phyloP scores from a whole-genome alignment of 2,329 filamentous ascomycete species.

The Monascus ruber region DNA sequence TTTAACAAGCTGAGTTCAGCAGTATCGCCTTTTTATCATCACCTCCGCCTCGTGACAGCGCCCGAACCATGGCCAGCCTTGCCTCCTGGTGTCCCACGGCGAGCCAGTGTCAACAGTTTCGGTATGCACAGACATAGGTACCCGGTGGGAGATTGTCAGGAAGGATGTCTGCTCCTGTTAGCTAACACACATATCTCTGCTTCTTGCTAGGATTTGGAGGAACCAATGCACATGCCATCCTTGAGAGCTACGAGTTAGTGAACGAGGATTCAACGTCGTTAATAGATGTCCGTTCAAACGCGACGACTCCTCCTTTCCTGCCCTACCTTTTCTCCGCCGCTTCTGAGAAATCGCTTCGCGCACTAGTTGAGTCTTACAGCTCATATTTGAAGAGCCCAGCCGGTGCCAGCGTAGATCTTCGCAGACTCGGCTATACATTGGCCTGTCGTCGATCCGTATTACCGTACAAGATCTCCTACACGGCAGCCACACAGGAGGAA shows the following conservation, averaged over 20 bases:
- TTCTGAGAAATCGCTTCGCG: neutral
- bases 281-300: no score
- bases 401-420: neutral
- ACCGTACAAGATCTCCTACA: neutral
- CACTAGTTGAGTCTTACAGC: neutral
- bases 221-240: slow-evolving; percentile 15
- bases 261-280: neutral
- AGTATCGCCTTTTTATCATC: no score
- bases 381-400: neutral
- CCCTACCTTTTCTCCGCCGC: slow-evolving; percentile 4
- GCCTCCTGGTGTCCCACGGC: slow-evolving; percentile 24
- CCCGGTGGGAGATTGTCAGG: no score
- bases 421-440: slow-evolving; percentile 4
- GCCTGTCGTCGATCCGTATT: neutral
- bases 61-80: slow-evolving; percentile 16
- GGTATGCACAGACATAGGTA: no score
- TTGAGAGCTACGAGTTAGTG: slow-evolving; percentile 9
- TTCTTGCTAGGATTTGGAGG: slow-evolving; percentile 8
- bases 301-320: no score
- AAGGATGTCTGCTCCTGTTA: neutral
- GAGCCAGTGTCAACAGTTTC: slow-evolving; percentile 10
- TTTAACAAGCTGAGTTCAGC: no score
- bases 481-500: neutral
- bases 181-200: neutral
- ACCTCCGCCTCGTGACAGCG: no score